These are phyloP conservation scores for Podaxis sp. DNA, from an alignment of 768 basidiomycete genomes.

Conservation along the genomic window DNA sequence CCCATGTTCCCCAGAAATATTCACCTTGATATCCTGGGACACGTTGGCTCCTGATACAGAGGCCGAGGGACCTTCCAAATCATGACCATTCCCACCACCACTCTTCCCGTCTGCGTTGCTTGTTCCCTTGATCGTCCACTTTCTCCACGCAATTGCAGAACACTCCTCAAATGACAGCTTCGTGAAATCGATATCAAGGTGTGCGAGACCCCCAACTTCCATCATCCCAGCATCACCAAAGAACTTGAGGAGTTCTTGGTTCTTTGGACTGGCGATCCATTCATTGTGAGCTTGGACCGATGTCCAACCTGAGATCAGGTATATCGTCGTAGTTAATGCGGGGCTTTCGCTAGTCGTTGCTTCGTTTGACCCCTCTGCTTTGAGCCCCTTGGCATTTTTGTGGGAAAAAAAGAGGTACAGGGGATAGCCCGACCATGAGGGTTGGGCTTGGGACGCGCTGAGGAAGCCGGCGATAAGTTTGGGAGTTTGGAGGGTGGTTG, in stretches of 20 bases:
- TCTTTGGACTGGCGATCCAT: slow-evolving; percentile 41
- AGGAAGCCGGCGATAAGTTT: slow-evolving; percentile 29
- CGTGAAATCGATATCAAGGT: slow-evolving; percentile 39
- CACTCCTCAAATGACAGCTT: slow-evolving; percentile 20
- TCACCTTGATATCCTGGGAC: not conserved
- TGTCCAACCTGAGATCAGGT: slow-evolving; percentile 46
- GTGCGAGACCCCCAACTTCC: slow-evolving; percentile 35
- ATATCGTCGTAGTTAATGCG: slow-evolving; percentile 20
- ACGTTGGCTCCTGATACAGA: not conserved
- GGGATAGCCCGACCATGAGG: slow-evolving; percentile 40
- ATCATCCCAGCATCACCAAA: slow-evolving; percentile 27
- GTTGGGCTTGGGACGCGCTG: slow-evolving; percentile 33
- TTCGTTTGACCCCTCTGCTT: not conserved
- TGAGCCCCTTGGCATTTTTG: slow-evolving; percentile 17
- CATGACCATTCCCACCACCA: not conserved
- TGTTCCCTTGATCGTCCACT: not conserved
- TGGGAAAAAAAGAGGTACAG: slow-evolving; percentile 37
- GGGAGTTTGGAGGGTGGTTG: slow-evolving; percentile 28
- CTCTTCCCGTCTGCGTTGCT: not conserved
- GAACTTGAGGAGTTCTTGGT: slow-evolving; percentile 34
- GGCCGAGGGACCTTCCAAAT: not conserved
- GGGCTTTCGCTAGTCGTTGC: not conserved
- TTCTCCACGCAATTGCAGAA: slow-evolving; percentile 5
- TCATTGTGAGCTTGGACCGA: slow-evolving; percentile 38
- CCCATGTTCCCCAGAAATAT: not conserved